Evolutionary conservation across 148 eudicot species (phyloP).

Genomic region (Chenopodium suecicum): DNA sequence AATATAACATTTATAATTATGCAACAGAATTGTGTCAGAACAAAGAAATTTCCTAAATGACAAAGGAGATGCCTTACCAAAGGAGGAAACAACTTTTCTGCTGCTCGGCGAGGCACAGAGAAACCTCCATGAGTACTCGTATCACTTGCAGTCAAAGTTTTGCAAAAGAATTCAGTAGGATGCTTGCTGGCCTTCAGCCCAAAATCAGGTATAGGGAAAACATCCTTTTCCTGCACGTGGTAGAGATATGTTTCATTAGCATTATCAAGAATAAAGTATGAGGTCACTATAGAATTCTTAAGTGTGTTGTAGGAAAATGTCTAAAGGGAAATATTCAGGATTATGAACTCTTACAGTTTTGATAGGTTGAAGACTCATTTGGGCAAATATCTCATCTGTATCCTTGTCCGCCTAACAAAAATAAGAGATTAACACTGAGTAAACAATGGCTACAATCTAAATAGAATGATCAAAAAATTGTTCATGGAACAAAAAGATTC

Average conservation of each 20-base stretch:
- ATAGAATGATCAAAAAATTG: not conserved
- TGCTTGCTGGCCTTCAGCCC: slow-evolving; percentile 72
- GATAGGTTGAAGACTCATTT: slow-evolving; percentile 95
- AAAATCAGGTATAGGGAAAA: slow-evolving; percentile 70
- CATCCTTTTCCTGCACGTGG: slow-evolving; percentile 69
- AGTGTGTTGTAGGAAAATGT: too few species aligned
- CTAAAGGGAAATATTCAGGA: not conserved
- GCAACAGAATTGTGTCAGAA: not conserved
- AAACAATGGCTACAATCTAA: not conserved
- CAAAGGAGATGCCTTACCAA: slow-evolving; percentile 47
- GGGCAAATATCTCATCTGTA: slow-evolving; percentile 94
- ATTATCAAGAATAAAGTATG: not conserved
- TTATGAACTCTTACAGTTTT: slow-evolving; percentile 54
- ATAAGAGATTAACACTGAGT: not conserved
- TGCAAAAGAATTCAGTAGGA: slow-evolving; percentile 93
- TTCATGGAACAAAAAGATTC: not conserved
- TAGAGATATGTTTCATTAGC: not conserved
- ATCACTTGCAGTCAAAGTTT: slow-evolving; percentile 94
- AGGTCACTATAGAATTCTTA: not conserved
- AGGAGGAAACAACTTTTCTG: slow-evolving; percentile 94
- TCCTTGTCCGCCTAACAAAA: slow-evolving; percentile 80
- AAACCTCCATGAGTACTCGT: slow-evolving; percentile 99
- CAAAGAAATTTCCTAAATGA: not conserved
- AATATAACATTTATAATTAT: not conserved
- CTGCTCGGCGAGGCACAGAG: slow-evolving; percentile 98